Percentiles rank a stretch among this genome's conserved stretches.
phyloP scores from a whole-genome alignment of 2,329 filamentous ascomycete species.

The Alternaria gaisen region DNA sequence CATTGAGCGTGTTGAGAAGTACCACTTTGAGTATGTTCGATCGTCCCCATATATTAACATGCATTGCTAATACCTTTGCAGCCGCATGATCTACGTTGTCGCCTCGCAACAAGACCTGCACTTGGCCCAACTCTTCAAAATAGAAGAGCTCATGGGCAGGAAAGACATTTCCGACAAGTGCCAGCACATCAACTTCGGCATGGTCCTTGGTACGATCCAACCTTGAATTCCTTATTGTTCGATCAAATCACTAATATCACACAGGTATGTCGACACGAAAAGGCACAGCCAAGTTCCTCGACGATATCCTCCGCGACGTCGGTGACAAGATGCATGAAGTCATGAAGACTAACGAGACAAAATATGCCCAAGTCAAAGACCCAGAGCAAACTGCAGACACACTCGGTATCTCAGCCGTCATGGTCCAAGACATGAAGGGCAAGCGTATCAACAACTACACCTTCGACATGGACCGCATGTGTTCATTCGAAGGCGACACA shows the following conservation, averaged over 20 bases:
- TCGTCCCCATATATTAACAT: background rate
- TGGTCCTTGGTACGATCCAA: slow-evolving; percentile 62
- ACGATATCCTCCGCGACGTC: slow-evolving; percentile 65
- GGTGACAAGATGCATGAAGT: slow-evolving; percentile 97
- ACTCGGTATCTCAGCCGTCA: slow-evolving; percentile 91
- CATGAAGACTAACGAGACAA: slow-evolving; percentile 88
- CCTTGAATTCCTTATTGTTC: background rate
- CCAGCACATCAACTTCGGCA: slow-evolving; percentile 72
- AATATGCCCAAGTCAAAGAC: slow-evolving; percentile 89
- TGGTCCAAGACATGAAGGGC: slow-evolving; percentile 98
- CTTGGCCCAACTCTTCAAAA: slow-evolving; percentile 71
- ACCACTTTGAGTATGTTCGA: slow-evolving; percentile 62
- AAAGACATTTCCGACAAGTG: slow-evolving; percentile 67
- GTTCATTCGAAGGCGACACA: slow-evolving; percentile 84
- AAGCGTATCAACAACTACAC: slow-evolving; percentile 78
- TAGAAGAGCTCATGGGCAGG: slow-evolving; percentile 68
- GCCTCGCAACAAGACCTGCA: slow-evolving; percentile 72
- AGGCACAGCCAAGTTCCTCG: slow-evolving; percentile 64
- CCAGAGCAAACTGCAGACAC: slow-evolving; percentile 84
- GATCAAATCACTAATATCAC: background rate
- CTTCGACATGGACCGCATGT: slow-evolving; percentile 85
- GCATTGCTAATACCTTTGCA: slow-evolving; percentile 4
- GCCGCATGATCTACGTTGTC: slow-evolving; percentile 73
- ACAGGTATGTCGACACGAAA: slow-evolving; percentile 67
- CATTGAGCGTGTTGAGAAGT: slow-evolving; percentile 68